Base-by-base conservation (phyloP, 768 basidiomycete species). In the Gloeostereum incarnatum region DNA sequence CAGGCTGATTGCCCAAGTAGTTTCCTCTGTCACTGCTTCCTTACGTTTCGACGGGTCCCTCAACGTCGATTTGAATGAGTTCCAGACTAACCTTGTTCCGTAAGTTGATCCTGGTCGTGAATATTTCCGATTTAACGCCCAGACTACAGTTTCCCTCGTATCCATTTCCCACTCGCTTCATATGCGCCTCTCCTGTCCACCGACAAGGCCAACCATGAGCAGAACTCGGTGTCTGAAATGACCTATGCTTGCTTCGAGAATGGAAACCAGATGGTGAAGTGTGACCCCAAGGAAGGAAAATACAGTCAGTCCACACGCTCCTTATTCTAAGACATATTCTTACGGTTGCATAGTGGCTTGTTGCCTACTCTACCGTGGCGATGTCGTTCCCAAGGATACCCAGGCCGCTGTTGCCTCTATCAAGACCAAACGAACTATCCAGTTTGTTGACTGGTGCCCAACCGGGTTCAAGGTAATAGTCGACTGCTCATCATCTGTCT, bases 31-130 rank as follows among this genome's bases (percentile, higher is more conserved):
- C 61, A 97, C 94, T 17, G 93, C 93, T 21, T 97, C 94, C 16
- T 75, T 98, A 38, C 87, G 94, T 44, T 98, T 98, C 61, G 93
- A 94, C 52, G 94, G 94, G 18, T 93, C 91, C 38, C 70, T 98
- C 53, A 98, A 98, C 59, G 94, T 97, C 50, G 94, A 98, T 62
- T 61, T 98, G 50, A 90, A 85, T 61, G 94, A 98, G 65, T 98
- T 98, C 75, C 94, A 97, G 69, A 97, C 93, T 35, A 98, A 98
- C 65, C 66, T 97, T 61, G 93, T 97, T 38, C 93, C 94, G 81
- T 93, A 56, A 67, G 88, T 73, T 27, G 13, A 8, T 9, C 17
- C 36, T 16, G 25, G 24, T 33, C 34, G 30, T 36, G 20, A 42
- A 31, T 35, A 45, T 40, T 36, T 34, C 38, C 42, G 42, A 37